Evolutionary conservation across 2,329 filamentous ascomycete species (phyloP).

Genomic region (Botrytis pseudocinerea): DNA sequence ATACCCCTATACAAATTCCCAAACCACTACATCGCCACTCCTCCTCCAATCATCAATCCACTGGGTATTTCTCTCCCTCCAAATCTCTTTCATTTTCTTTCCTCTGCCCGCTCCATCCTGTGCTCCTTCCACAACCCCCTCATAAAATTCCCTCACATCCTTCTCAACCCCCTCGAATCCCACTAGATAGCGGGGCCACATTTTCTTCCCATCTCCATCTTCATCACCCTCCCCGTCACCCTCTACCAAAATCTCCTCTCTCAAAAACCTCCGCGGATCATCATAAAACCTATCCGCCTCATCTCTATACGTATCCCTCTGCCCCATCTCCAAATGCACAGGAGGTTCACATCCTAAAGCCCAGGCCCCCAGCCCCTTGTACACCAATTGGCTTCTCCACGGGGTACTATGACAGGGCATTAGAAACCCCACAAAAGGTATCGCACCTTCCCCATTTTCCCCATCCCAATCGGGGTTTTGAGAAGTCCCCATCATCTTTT

Average conservation of each 20-base stretch:
- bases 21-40: constrained; percentile 58
- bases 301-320: constrained; percentile 73
- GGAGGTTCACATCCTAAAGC: constrained; percentile 91
- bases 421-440: constrained; percentile 73
- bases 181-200: constrained; percentile 57
- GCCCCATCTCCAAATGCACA: constrained; percentile 59
- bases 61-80: constrained; percentile 60
- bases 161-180: constrained; percentile 61
- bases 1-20: constrained; percentile 46
- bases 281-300: constrained; percentile 91
- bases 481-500: background rate
- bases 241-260: constrained; percentile 34
- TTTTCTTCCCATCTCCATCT: background rate
- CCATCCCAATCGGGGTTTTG: constrained; percentile 21
- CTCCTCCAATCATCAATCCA: constrained; percentile 64
- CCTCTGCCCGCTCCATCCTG: constrained; percentile 49
- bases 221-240: background rate
- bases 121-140: constrained; percentile 47
- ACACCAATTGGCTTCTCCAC: constrained; percentile 85
- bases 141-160: constrained; percentile 39
- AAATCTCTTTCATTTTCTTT: constrained; percentile 43
- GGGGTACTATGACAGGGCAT: constrained; percentile 96
- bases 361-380: constrained; percentile 74
- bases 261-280: constrained; percentile 59
- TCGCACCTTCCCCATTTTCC: background rate